A percentile compares a stretch with the other conserved stretches of the same genome.
These are phyloP conservation scores for Trichoderma brevicompactum DNA, from an alignment of 2,329 filamentous ascomycete species.

Conservation along the genomic window DNA sequence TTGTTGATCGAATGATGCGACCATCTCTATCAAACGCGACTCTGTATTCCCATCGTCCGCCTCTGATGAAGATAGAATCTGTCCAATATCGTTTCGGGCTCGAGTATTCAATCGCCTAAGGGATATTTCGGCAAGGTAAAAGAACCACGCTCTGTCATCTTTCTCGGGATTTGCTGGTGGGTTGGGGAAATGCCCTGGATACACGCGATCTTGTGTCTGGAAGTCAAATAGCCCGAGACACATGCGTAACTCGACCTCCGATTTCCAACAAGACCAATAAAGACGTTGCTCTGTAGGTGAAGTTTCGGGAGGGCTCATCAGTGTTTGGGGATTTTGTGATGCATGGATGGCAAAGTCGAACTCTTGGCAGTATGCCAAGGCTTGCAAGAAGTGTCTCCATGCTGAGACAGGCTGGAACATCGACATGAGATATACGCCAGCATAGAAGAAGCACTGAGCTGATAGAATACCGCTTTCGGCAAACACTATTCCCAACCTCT, in stretches of 20 bases:
- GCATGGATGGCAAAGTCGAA: background rate
- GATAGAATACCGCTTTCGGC: background rate
- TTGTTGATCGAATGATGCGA: background rate
- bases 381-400: constrained; percentile 2
- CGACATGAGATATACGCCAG: background rate
- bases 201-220: background rate
- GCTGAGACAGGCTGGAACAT: background rate
- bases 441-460: background rate
- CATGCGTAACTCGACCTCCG: background rate
- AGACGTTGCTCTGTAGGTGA: background rate
- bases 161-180: background rate
- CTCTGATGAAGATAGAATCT: background rate
- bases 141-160: background rate
- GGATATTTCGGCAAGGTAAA: constrained; percentile 1
- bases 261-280: constrained; percentile 9
- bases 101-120: background rate
- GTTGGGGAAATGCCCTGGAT: background rate
- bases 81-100: background rate
- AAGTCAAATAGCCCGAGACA: background rate
- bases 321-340: background rate
- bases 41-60: background rate
- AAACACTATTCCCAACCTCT: background rate
- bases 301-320: background rate
- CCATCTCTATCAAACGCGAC: background rate
- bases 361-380: constrained; percentile 8